These are phyloP conservation scores for Puccinia hordei DNA, from an alignment of 1,284 basidiomycete species.

Conservation along the genomic window DNA sequence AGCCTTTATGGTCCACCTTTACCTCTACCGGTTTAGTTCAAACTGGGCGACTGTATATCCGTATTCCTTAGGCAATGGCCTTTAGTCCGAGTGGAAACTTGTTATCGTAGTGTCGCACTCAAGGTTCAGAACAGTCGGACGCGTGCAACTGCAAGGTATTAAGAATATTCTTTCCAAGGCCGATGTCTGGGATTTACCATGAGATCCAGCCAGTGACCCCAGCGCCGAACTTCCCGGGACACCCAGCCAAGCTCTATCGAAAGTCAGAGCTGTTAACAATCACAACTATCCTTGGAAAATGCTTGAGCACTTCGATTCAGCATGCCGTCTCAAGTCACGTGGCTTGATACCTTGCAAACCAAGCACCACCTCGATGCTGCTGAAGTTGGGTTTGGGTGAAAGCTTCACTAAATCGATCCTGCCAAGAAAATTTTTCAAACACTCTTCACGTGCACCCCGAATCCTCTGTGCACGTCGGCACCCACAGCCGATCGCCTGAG, in stretches of 20 bases:
- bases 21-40: no score
- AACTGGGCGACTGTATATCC: no score
- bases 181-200: not conserved
- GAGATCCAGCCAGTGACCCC: not conserved
- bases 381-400: not conserved
- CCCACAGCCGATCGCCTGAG: not conserved
- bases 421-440: conserved; percentile 1
- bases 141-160: no score
- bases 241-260: conserved; percentile 15
- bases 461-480: not conserved
- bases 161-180: not conserved
- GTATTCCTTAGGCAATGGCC: no score
- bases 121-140: no score
- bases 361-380: not conserved
- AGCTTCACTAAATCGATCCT: not conserved
- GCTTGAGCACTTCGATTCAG: not conserved
- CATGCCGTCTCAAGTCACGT: not conserved
- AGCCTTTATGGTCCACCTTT: not conserved
- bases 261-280: not conserved
- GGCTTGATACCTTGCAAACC: not conserved
- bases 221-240: not conserved
- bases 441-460: not conserved
- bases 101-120: no score
- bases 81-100: no score
- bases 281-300: not conserved